These are phyloP conservation scores for Stemphylium vesicarium DNA, from an alignment of 2,329 filamentous ascomycete genomes.

Conservation along the genomic window DNA sequence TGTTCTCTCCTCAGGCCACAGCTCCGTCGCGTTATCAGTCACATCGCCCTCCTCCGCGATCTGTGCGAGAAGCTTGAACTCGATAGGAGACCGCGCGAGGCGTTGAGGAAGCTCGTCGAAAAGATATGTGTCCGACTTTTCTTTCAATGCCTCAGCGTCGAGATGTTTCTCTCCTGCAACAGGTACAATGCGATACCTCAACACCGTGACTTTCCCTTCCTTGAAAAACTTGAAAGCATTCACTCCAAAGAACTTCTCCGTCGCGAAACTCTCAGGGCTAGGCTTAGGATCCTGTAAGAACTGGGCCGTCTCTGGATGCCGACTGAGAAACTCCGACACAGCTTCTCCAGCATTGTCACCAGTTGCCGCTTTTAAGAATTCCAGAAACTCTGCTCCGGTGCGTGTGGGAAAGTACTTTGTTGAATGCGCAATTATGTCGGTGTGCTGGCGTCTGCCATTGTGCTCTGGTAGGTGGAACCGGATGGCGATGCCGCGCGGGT, in stretches of 20 bases:
- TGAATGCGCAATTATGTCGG: constrained; percentile 63
- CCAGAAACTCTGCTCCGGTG: constrained; percentile 61
- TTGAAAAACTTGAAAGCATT: constrained; percentile 58
- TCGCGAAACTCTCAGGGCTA: constrained; percentile 57
- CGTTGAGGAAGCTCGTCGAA: constrained; percentile 56
- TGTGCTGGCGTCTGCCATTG: constrained; percentile 55
- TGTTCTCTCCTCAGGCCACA: constrained; percentile 60
- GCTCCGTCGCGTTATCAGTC: constrained; percentile 56
- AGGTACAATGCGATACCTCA: constrained; percentile 60
- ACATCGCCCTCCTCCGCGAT: constrained; percentile 57
- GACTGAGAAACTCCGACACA: constrained; percentile 53
- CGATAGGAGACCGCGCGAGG: constrained; percentile 47
- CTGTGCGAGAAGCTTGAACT: constrained; percentile 59
- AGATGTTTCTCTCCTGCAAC: constrained; percentile 52
- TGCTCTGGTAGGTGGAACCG: constrained; percentile 58
- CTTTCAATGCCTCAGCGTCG: constrained; percentile 46
- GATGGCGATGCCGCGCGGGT: constrained; percentile 55
- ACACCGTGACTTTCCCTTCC: constrained; percentile 52
- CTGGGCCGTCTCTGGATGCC: constrained; percentile 55
- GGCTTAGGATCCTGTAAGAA: constrained; percentile 61
- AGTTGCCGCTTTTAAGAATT: constrained; percentile 53
- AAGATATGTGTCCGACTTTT: constrained; percentile 54
- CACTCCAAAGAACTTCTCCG: constrained; percentile 57
- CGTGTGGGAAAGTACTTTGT: constrained; percentile 60
- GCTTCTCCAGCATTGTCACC: constrained; percentile 38